Evolutionary conservation across 2,329 filamentous ascomycete genomes (phyloP).

Genomic region (Didymella exigua): DNA sequence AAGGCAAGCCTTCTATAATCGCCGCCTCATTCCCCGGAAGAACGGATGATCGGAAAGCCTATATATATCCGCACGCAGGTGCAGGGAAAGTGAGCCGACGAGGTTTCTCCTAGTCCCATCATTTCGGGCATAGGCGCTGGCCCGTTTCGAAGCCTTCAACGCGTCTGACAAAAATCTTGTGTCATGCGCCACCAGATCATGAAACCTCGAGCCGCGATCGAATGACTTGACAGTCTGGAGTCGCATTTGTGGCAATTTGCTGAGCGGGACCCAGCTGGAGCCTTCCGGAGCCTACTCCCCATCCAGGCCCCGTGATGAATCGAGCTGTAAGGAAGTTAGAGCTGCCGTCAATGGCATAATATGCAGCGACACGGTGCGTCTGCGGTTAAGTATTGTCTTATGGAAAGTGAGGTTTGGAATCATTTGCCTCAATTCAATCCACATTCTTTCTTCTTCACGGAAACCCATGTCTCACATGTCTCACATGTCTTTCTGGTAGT

Average conservation of each 20-base stretch:
- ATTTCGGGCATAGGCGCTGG: not conserved
- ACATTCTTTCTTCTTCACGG: not conserved
- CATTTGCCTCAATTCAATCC: not conserved
- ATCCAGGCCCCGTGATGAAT: not conserved
- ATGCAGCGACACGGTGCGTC: not conserved
- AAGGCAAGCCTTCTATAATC: not conserved
- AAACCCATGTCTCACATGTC: not conserved
- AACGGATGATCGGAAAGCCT: not conserved
- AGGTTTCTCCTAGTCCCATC: not conserved
- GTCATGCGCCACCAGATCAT: not conserved
- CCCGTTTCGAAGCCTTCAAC: not conserved
- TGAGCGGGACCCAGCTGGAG: not conserved
- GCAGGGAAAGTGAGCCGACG: conserved; percentile 10
- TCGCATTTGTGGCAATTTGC: not conserved
- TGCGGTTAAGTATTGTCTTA: conserved; percentile 1
- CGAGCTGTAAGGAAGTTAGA: not conserved
- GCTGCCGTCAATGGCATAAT: not conserved
- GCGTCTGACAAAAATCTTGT: not conserved
- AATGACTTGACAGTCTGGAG: conserved; percentile 3
- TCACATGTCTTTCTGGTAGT: not conserved
- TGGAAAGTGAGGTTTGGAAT: conserved; percentile 1
- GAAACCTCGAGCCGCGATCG: not conserved
- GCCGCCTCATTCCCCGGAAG: not conserved
- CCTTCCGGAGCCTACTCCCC: conserved; percentile 3
- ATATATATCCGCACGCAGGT: not conserved